A percentile compares a stretch with the other conserved stretches of the same genome.
phyloP scores from a whole-genome alignment of 441 rosid genomes.

The Mallotus repandus region DNA sequence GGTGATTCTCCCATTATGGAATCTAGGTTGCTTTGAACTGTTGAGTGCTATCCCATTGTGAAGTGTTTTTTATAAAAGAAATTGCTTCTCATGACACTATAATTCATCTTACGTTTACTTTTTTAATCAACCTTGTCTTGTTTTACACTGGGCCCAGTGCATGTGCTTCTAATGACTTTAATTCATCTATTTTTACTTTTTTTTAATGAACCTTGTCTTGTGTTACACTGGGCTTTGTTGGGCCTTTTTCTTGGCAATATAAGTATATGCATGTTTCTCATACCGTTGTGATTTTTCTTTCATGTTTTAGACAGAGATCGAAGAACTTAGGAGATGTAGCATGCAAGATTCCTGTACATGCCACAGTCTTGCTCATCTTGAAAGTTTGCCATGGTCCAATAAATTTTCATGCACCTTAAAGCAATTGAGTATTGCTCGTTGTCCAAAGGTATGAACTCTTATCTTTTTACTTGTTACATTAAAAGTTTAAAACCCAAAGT shows the following conservation, averaged over 20 bases:
- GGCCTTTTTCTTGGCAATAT: background rate
- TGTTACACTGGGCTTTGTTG: background rate
- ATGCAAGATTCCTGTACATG: conserved; percentile 62
- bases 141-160: background rate
- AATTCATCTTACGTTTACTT: background rate
- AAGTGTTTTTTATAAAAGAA: too few species aligned
- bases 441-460: conserved; percentile 60
- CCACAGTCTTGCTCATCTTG: conserved; percentile 36
- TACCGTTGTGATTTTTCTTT: conserved; percentile 16
- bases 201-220: background rate
- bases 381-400: conserved; percentile 71
- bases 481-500: background rate
- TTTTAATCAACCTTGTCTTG: background rate
- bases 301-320: conserved; percentile 45
- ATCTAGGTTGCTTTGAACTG: background rate
- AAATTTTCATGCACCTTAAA: conserved; percentile 52
- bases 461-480: background rate
- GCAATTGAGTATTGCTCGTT: conserved; percentile 63
- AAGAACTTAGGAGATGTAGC: conserved; percentile 54
- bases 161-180: background rate
- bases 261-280: background rate
- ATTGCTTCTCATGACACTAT: background rate
- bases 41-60: background rate
- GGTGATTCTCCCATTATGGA: conserved; percentile 37
- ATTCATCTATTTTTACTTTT: background rate